Conservation (phyloP, 495 filamentous ascomycete species). For the Penicillium lividum region DNA sequence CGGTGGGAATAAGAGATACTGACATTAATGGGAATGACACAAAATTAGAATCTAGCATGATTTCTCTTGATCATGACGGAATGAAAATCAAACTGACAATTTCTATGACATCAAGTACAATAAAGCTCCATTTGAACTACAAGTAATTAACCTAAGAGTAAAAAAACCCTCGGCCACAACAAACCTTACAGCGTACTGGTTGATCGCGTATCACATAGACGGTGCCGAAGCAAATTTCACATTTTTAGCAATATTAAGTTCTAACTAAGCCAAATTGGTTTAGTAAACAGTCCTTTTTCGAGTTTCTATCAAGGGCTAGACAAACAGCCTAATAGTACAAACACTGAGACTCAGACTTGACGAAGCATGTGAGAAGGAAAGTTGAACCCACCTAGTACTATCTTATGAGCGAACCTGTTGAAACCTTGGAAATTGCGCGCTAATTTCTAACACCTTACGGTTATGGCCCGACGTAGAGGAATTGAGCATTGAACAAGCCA, state of each 20-base stretch:
- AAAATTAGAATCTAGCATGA: constrained; percentile 28
- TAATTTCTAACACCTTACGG: background rate
- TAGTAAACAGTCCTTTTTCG: too few relatives aligned
- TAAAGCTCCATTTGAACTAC: background rate
- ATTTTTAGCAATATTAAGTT: too few relatives aligned
- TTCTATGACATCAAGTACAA: background rate
- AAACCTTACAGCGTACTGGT: too few relatives aligned
- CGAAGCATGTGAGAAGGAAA: too few relatives aligned
- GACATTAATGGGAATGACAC: constrained; percentile 28
- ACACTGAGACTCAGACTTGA: too few relatives aligned
- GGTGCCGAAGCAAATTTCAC: too few relatives aligned
- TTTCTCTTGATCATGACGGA: constrained; percentile 14
- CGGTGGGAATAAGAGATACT: constrained; percentile 15
- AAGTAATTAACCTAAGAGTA: background rate
- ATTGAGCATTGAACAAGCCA: background rate
- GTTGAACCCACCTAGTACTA: background rate
- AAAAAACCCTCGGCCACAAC: too few relatives aligned
- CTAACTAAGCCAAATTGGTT: too few relatives aligned
- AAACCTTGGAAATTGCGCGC: background rate
- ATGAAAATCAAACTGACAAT: constrained; percentile 5
- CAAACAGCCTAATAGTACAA: background rate
- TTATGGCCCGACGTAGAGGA: background rate
- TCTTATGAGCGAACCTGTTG: background rate
- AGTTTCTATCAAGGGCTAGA: background rate
- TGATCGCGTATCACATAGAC: too few relatives aligned